phyloP scores from a whole-genome alignment of 495 filamentous ascomycete genomes.

The Gamarada debralockiae region DNA sequence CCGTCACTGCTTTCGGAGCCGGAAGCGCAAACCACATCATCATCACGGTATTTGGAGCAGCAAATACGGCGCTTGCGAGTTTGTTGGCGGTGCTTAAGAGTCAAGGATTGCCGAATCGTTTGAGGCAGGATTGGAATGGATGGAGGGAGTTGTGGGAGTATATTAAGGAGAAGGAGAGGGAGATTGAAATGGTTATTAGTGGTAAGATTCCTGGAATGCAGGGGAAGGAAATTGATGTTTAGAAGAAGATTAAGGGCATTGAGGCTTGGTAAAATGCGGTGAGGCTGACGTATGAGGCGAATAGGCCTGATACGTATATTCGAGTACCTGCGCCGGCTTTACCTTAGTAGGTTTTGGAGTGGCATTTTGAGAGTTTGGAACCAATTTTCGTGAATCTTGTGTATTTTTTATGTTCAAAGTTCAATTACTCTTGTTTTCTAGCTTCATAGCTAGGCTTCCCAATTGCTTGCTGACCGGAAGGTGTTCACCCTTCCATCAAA shows the following conservation, averaged over 20 bases:
- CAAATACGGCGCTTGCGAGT: conserved; percentile 31
- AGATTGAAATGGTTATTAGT: conserved; percentile 18
- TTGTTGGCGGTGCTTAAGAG: conserved; percentile 30
- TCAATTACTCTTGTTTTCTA: too few relatives aligned
- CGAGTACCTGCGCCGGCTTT: conserved; percentile 3
- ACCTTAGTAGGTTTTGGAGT: not conserved
- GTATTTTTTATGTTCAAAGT: too few relatives aligned
- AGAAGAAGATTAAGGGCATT: conserved; percentile 5
- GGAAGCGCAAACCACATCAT: conserved; percentile 8
- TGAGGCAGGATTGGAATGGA: conserved; percentile 27
- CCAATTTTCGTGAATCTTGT: too few relatives aligned
- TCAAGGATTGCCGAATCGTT: conserved; percentile 29
- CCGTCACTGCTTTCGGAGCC: conserved; percentile 29
- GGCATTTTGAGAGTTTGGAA: too few relatives aligned
- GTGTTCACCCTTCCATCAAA: too few relatives aligned
- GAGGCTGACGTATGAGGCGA: conserved; percentile 13
- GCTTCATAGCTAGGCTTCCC: too few relatives aligned
- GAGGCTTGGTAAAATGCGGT: conserved; percentile 13
- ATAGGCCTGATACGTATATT: conserved; percentile 21
- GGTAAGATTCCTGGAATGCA: not conserved
- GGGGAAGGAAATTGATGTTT: conserved; percentile 8
- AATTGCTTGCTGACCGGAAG: too few relatives aligned
- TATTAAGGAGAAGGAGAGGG: conserved; percentile 26
- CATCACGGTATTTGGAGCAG: conserved; percentile 28
- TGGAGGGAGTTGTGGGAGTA: conserved; percentile 26